Conservation (phyloP, 306 rosid species). For the Cercis canadensis region DNA sequence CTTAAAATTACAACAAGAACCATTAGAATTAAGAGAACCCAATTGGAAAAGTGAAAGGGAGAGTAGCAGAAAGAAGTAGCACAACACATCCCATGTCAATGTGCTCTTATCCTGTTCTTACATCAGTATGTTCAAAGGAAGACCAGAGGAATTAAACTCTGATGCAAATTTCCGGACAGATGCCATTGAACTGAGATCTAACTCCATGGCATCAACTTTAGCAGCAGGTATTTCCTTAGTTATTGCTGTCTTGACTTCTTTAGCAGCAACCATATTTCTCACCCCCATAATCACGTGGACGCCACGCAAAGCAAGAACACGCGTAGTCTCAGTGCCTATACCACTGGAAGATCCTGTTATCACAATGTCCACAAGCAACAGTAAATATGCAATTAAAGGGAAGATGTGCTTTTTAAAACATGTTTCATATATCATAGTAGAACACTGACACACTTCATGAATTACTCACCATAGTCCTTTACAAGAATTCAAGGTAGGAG, state of each 20-base stretch:
- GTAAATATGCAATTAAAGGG: slow-evolving; percentile 12
- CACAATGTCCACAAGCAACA: slow-evolving; percentile 25
- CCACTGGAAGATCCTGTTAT: slow-evolving; percentile 84
- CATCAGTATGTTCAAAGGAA: slow-evolving; percentile 80
- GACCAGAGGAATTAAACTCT: slow-evolving; percentile 54
- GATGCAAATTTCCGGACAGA: slow-evolving; percentile 78
- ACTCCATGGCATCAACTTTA: slow-evolving; percentile 76
- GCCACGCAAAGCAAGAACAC: slow-evolving; percentile 89
- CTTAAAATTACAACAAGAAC: slow-evolving; percentile 50
- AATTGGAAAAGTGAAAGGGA: neutral
- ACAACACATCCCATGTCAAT: too few relatives aligned
- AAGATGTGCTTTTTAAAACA: too few relatives aligned
- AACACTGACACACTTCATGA: too few relatives aligned
- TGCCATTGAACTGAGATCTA: slow-evolving; percentile 74
- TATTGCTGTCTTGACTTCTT: slow-evolving; percentile 57
- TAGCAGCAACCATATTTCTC: slow-evolving; percentile 67
- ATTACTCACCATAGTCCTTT: too few relatives aligned
- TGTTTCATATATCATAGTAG: too few relatives aligned
- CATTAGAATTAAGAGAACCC: slow-evolving; percentile 18
- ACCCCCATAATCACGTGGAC: slow-evolving; percentile 83
- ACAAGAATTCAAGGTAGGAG: too few relatives aligned
- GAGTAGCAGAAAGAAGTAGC: neutral
- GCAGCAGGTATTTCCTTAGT: slow-evolving; percentile 71
- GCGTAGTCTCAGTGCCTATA: slow-evolving; percentile 75
- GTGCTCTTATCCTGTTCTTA: slow-evolving; percentile 46